Base-by-base conservation (phyloP, 148 eudicot genomes). In the Camellia granthamiana region DNA sequence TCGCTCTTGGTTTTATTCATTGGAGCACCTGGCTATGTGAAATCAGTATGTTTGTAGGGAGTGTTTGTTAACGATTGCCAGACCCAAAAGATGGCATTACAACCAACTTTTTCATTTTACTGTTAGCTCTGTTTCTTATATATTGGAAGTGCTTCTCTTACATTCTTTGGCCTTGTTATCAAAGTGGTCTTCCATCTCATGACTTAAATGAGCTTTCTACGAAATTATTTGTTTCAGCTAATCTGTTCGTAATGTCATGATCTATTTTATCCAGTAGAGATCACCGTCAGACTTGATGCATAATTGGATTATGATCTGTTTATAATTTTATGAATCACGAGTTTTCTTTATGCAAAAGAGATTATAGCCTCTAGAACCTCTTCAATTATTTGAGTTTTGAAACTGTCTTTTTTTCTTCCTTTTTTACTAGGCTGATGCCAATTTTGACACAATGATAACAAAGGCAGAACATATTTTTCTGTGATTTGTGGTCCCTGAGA, bases 51-150 rank as follows among this genome's bases (percentile, higher is more conserved):
- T 46, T 52, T 74, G 63, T 55, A 55, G n/a, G 60, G 62, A 12
- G 71, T n/a, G 15, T 19, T 54, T 49, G 52, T 49, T 11, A 38
- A 54, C 55, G 77, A 30, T 58, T 7, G 59, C 43, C 38, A 61
- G 74, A 64, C 52, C 42, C 77, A 55, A 30, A 55, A 41, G 78
- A 61, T 38, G 21, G 78, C 54, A 3, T 75, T 75, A 60, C 38
- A 16, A 18, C 54, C 38, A 30, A 30, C 38, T 30, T 30, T 30
- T 61, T 56, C 47, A 58, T 41, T 3, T 44, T 18, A 10, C 18
- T 59, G 38, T 44, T 61, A 44, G 55, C 14, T 43, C 19, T 61
- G 68, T 76, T 44, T 72, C 41, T 52, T 6, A 12, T 72, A 13
- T 42, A 5, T 60, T 66, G n/a, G 0, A 44, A 13, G 15, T 69